Base-by-base conservation (phyloP, 2,329 filamentous ascomycete species). In the Penicillium rolfsii region DNA sequence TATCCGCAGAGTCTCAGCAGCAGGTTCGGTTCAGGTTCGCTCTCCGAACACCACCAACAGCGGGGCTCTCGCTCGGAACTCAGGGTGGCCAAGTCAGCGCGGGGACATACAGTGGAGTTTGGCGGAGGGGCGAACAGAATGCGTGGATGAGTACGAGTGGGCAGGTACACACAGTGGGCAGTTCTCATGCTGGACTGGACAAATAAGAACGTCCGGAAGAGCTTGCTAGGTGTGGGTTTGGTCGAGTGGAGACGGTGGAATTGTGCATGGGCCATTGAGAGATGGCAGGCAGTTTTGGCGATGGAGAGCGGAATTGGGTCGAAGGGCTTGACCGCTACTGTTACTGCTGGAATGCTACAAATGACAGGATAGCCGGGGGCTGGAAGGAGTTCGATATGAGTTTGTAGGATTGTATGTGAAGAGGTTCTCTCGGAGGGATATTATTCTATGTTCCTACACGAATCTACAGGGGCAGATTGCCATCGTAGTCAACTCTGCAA, bases 1-100 rank as follows among this genome's bases (percentile, higher is more conserved):
- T 28, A 8, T 49, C 24, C 46, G 19, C 22, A 48, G 19, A 36
- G 12, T 36, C 12, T 12, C 28, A 35, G 9, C 49, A 52, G 19
- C 19, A 22, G 19, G 19, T 22, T 22, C 19, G 19, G 19, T 1
- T 2, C 16, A 36, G 40, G 41, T 46, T 55, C 52, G 22, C n/a
- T 4, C 36, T 46, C 48, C 40, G 30, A 41, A 43, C 24, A 43
- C 9, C 35, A 33, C 30, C 22, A 24, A 22, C 52, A 54, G 53
- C 53, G 53, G 53, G 53, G 28, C 30, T 16, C 52, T 59, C 62
- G 63, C 62, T 62, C 49, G 57, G 62, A 60, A 41, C 45, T 46
- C 50, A 61, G 49, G 56, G 57, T 59, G 65, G 64, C 66, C 67
- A 69, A 63, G 66, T 67, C 67, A 67, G 63, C 65, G 64, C 65